Conservation (phyloP, 1,284 basidiomycete genomes). For the Hypsizygus ulmarius region DNA sequence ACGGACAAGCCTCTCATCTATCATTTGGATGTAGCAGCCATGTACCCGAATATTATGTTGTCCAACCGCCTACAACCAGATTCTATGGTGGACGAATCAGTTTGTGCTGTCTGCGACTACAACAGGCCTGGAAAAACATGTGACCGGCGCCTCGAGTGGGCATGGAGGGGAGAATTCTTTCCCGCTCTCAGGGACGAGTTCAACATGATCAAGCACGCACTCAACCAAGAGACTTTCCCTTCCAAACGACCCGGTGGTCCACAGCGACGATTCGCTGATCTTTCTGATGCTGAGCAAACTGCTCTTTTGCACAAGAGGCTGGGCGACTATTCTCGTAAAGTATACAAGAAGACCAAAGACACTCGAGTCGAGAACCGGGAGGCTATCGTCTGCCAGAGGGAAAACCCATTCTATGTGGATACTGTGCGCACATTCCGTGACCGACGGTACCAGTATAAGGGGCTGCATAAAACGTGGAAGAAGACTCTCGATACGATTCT, state of each 20-base stretch:
- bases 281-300: slow-evolving; percentile 86
- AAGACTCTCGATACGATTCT: slow-evolving; percentile 88
- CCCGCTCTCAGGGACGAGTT: slow-evolving; percentile 97
- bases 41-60: slow-evolving; percentile 99
- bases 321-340: slow-evolving; percentile 97
- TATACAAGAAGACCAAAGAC: slow-evolving; percentile 99
- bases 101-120: slow-evolving; percentile 98
- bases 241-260: slow-evolving; percentile 73
- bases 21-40: slow-evolving; percentile 98
- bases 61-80: slow-evolving; percentile 98
- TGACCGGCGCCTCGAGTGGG: slow-evolving; percentile 95
- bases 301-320: slow-evolving; percentile 94
- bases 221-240: slow-evolving; percentile 94
- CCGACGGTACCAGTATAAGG: slow-evolving; percentile 99
- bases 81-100: slow-evolving; percentile 95
- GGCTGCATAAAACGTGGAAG: slow-evolving; percentile 99
- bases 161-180: slow-evolving; percentile 99
- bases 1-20: slow-evolving; percentile 95
- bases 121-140: slow-evolving; percentile 96
- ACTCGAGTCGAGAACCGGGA: slow-evolving; percentile 94
- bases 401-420: slow-evolving; percentile 99
- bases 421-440: slow-evolving; percentile 98
- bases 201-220: slow-evolving; percentile 98
- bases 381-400: slow-evolving; percentile 95
- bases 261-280: slow-evolving; percentile 81